These are phyloP conservation scores for Ambrosia trifida DNA, from an alignment of 129 eudicot genomes.

Conservation along the genomic window DNA sequence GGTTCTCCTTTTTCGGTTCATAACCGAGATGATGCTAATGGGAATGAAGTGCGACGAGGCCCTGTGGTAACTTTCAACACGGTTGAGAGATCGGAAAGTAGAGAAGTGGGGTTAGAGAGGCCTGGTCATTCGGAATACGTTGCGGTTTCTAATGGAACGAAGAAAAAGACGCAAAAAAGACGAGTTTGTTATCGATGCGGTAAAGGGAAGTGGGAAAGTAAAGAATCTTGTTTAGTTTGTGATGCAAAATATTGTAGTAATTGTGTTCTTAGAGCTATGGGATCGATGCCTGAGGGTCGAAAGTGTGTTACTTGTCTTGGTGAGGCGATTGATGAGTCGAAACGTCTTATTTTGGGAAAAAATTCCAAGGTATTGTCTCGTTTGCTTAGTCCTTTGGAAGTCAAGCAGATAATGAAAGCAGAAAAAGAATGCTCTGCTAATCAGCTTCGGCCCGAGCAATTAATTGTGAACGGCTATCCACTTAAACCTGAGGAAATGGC, in stretches of 20 bases:
- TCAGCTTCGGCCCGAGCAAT: constrained; percentile 41
- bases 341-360: constrained; percentile 38
- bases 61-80: constrained; percentile 80
- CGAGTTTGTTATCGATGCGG: constrained; percentile 81
- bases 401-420: constrained; percentile 47
- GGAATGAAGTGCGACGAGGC: constrained; percentile 60
- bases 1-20: constrained; percentile 69
- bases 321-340: constrained; percentile 38
- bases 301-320: constrained; percentile 50
- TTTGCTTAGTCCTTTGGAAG: constrained; percentile 49
- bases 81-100: constrained; percentile 61
- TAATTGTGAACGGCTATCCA: constrained; percentile 46
- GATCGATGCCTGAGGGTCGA: constrained; percentile 54
- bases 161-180: constrained; percentile 50
- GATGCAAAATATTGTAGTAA: constrained; percentile 39
- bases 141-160: constrained; percentile 69
- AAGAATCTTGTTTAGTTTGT: constrained; percentile 78
- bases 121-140: constrained; percentile 60
- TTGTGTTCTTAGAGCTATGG: constrained; percentile 48
- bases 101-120: constrained; percentile 42
- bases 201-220: constrained; percentile 94
- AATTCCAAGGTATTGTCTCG: constrained; percentile 37
- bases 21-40: constrained; percentile 36
- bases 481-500: constrained; percentile 39
- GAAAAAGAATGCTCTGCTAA: constrained; percentile 44